Evolutionary conservation across 768 basidiomycete species (phyloP).

Genomic region (Termitomyces sp.): DNA sequence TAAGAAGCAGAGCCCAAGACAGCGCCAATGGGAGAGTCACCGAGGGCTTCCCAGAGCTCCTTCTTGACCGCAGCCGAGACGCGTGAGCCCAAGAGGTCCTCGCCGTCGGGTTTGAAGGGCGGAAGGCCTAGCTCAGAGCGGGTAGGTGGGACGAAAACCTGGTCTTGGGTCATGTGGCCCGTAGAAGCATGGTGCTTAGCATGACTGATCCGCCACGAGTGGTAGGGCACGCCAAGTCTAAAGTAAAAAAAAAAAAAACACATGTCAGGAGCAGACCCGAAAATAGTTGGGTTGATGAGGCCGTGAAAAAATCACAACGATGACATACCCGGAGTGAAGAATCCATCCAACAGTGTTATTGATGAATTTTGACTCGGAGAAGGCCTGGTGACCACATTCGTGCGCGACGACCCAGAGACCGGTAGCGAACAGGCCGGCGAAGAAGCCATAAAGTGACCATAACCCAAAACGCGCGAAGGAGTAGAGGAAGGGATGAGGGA

Average conservation of each 20-base stretch:
- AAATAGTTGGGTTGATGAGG: constrained; percentile 5
- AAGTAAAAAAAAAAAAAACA: constrained; percentile 21
- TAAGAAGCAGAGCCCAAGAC: constrained; percentile 52
- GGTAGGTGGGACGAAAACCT: constrained; percentile 94
- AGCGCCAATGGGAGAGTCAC: constrained; percentile 85
- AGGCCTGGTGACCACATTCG: constrained; percentile 96
- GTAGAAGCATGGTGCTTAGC: constrained; percentile 95
- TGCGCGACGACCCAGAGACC: constrained; percentile 95
- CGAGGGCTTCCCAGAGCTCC: constrained; percentile 82
- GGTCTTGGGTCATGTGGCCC: constrained; percentile 90
- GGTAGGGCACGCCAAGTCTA: constrained; percentile 93
- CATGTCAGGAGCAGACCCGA: constrained; percentile 19
- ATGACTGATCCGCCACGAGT: constrained; percentile 94
- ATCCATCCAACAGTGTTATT: constrained; percentile 94
- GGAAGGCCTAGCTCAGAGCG: constrained; percentile 69
- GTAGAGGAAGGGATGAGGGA: constrained; percentile 64
- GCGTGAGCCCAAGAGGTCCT: constrained; percentile 62
- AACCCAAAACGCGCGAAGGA: constrained; percentile 59
- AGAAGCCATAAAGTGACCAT: constrained; percentile 83
- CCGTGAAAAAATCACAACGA: not conserved
- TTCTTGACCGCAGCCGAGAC: constrained; percentile 65
- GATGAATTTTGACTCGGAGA: constrained; percentile 86
- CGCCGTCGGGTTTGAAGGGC: constrained; percentile 63
- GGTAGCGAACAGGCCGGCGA: constrained; percentile 81
- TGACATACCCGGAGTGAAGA: constrained; percentile 79